Base-by-base conservation (phyloP, 495 filamentous ascomycete species). In the Xylaria venustula region DNA sequence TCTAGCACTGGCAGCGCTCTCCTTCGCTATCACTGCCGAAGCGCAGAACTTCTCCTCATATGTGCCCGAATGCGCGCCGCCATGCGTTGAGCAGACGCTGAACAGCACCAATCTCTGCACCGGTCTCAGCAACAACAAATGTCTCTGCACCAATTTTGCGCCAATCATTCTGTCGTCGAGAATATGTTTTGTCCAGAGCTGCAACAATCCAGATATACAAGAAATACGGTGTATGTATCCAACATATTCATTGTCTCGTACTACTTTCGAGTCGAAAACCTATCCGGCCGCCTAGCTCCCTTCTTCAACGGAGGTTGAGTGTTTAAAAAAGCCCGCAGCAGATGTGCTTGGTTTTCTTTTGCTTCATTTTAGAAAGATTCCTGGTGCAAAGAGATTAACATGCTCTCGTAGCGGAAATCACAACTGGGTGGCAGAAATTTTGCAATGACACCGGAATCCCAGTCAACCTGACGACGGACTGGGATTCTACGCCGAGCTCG, bases 31-130 rank as follows among this genome's bases (percentile, higher is more conserved):
- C 9, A 20, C 48, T 0, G 30, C 36, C 17, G 20, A 44, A 44
- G 65, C 61, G 11, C 56, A 57, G 54, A 66, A 65, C 51, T 53
- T 66, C 40, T 59, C 63, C 12, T 57, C 57, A 0, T 66, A 68
- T 41, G 14, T 62, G 3, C 60, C 65, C 12, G 60, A 55, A n/a
- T 67, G 65, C 54, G 63, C 55, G 36, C 60, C 57, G 28, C 26
- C 60, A 4, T 70, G 67, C 25, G 15, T 67, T 32, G 42, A 52
- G 42, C 15, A 61, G 32, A 49, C 62, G 9, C 30, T 68, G 20
- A 50, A 49, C 20, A 47, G 15, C 25, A 48, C 45, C 49, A 28
- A 49, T 2, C 22, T 36, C 44, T 68, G 65, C 44, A 45, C 56
- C 34, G 54, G 60, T 2, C 28, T 63, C 22, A 26, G 40, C 25